Conservation (phyloP, 371 early-diverging fungal species). For the Mortierella sp. region DNA sequence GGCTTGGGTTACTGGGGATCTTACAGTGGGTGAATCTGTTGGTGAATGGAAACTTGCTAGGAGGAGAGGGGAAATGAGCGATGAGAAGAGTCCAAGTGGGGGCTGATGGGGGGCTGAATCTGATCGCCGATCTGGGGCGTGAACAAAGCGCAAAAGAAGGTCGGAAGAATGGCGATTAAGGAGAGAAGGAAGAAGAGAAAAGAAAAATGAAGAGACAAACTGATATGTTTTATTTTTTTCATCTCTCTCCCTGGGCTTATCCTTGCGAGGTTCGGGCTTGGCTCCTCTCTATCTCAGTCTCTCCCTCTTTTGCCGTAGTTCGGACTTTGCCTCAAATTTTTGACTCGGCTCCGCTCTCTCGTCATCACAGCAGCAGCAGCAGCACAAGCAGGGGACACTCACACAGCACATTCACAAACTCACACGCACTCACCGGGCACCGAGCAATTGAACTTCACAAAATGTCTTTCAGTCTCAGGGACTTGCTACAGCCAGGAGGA, state of each 20-base stretch:
- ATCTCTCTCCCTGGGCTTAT: neutral
- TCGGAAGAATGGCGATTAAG: neutral
- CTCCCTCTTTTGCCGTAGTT: neutral
- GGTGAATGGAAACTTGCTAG: neutral
- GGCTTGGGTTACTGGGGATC: constrained; percentile 1
- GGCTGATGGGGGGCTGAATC: neutral
- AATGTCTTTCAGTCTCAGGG: neutral
- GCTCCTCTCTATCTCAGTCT: neutral
- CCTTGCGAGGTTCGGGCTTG: neutral
- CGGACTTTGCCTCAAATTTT: constrained; percentile 9
- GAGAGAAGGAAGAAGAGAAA: neutral
- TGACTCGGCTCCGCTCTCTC: constrained; percentile 9
- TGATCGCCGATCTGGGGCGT: constrained; percentile 6
- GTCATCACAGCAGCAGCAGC: neutral
- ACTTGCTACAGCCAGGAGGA: neutral
- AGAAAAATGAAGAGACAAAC: neutral
- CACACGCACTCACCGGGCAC: neutral
- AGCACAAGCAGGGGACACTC: neutral
- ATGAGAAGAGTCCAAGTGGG: neutral
- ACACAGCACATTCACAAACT: neutral
- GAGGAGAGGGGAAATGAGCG: neutral
- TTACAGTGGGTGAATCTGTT: constrained; percentile 2
- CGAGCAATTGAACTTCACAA: neutral
- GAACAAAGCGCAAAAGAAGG: constrained; percentile 1
- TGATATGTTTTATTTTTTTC: neutral